These are phyloP conservation scores for Cutaneotrichosporon spelunceum DNA, from an alignment of 1,284 basidiomycete species.

Conservation along the genomic window DNA sequence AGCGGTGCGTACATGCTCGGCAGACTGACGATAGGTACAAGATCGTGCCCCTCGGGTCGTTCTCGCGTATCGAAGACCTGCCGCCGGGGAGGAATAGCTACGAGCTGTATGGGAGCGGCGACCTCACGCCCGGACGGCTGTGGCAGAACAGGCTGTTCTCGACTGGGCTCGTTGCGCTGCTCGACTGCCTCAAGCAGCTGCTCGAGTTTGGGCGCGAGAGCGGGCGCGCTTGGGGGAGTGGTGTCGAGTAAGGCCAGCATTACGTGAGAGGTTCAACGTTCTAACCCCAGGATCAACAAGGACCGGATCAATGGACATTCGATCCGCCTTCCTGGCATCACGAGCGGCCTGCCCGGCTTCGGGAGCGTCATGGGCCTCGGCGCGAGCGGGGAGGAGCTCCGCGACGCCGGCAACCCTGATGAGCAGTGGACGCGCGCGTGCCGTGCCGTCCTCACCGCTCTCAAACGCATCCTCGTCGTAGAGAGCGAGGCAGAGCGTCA, in stretches of 20 bases:
- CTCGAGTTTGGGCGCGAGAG: conserved; percentile 75
- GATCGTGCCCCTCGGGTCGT: conserved; percentile 86
- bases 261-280: neutral
- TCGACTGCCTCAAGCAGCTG: conserved; percentile 89
- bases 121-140: conserved; percentile 69
- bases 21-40: conserved; percentile 62
- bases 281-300: conserved; percentile 67
- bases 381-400: conserved; percentile 12
- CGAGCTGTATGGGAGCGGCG: conserved; percentile 83
- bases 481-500: conserved; percentile 43
- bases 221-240: conserved; percentile 63
- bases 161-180: conserved; percentile 89
- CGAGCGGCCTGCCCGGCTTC: conserved; percentile 67
- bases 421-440: conserved; percentile 94
- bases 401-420: conserved; percentile 54
- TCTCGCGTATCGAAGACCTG: conserved; percentile 81
- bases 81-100: conserved; percentile 80
- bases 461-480: conserved; percentile 61
- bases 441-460: conserved; percentile 79
- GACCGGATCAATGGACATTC: conserved; percentile 95
- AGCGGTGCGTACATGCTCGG: conserved; percentile 59
- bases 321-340: conserved; percentile 67
- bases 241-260: conserved; percentile 32
- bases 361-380: conserved; percentile 49
- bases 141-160: conserved; percentile 95